Base-by-base conservation (phyloP, 2,329 filamentous ascomycete genomes). In the Penicillium italicum region DNA sequence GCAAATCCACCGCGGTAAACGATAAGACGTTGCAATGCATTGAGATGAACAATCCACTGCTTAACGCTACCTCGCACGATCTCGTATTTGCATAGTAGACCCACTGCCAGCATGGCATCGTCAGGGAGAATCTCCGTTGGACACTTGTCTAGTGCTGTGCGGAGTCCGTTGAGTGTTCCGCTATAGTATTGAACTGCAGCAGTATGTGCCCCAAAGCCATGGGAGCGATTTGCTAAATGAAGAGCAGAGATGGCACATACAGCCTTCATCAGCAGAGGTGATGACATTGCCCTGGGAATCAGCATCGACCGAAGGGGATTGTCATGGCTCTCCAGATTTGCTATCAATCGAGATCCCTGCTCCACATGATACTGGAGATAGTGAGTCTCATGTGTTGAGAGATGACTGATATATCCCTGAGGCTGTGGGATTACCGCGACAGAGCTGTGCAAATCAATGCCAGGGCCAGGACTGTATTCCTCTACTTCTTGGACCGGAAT, bases 341-440 rank as follows among this genome's bases (percentile, higher is more conserved):
- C 66, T 31, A 74, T 51, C 4, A 72, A 63, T 43, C 63, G 67
- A 30, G 71, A 74, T 6, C 69, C 72, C 45, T 64, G 57, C 51
- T 72, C 70, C 40, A 70, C 63, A 41, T 74, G 70, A 43, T 74
- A 74, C 60, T 74, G 72, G 22, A 74, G 66, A 53, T 73, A 74
- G 42, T 72, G 68, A 22, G 63, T 63, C 58, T 74, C 72, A 34
- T 65, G 53, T 9, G 61, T 47, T 1, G 70, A 68, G 11, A 72
- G 53, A 55, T 70, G 68, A 38, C 58, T 68, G 26, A 66, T 57
- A 30, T 58, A 46, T 28, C 62, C 55, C 11, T 54, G 59, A 4
- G 63, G 65, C 10, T 53, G 60, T 12, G 60, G 38, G 10, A 60
- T 50, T 14, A 66, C 20, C 10, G 50, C 37, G 12, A 62, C 41